Evolutionary conservation across 2,329 filamentous ascomycete species (phyloP), one percentile per base, ranked within the genome.

Genomic region (Trichophyton schoenleinii): DNA sequence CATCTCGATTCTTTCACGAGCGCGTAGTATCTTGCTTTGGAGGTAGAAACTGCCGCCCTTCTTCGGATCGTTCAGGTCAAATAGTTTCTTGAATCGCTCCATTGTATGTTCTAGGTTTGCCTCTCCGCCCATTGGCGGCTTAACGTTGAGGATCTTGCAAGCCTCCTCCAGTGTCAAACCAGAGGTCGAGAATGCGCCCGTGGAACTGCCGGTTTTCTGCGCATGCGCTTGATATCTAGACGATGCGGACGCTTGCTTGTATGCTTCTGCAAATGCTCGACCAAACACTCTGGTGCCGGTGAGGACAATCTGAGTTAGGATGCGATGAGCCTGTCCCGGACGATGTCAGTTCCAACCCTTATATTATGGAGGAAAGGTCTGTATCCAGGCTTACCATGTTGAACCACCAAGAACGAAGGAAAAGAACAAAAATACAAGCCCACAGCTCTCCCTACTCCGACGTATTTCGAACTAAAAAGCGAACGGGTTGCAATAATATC

Each of bases 11-110:
- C 94, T 81, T 77, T 99, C 92, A 69, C 92, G 84, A 62, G 94
- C 94, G 64, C 94, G 82, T 68, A 97, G 77, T 61, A 99, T 85
- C 78, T 99, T 99, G 81, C 92, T 97, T 77, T 99, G 94, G 57
- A 99, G 81, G 75, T 99, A 99, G 77, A 99, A 99, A 70, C 91
- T 96, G 60, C 94, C 94, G 41, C 94, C 94, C 71, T 96, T 96
- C 75, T 95, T 82, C 9, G 94, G 92, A 66, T 99, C 89, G 77
- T 99, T 99, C 68, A 84, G 79, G 75, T 99, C 94, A 73, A 96
- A 99, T 57, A 99, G 79, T 66, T 87, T 85, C 83, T 97, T 97
- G 81, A 97, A 99, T 60, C 91, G 83, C 68, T 87, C 85, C 76
- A 88, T 86, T 61, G 96, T 85, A 66, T 87, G 81, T 68, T 91